phyloP scores from a whole-genome alignment of 2,329 filamentous ascomycete genomes.

The Aaosphaeria pasadenensis region DNA sequence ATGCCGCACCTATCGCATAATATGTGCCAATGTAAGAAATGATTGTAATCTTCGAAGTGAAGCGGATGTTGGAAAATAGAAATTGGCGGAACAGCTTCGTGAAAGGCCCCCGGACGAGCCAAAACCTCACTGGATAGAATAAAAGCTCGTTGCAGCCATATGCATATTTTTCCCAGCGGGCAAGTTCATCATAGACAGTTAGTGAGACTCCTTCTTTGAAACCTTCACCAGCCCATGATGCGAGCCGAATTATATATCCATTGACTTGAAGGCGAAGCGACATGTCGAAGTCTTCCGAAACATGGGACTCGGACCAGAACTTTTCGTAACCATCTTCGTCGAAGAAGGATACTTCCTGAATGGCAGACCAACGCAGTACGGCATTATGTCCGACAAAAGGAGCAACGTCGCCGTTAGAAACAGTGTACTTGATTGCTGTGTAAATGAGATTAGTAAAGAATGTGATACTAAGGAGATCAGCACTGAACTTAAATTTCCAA shows the following conservation, averaged over 20 bases:
- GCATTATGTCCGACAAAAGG: slow-evolving; percentile 76
- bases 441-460: slow-evolving; percentile 77
- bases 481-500: not conserved
- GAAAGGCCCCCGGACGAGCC: slow-evolving; percentile 60
- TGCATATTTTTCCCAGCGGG: slow-evolving; percentile 66
- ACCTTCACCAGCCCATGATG: slow-evolving; percentile 63
- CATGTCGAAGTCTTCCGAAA: slow-evolving; percentile 75
- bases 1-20: slow-evolving; percentile 65
- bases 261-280: slow-evolving; percentile 65
- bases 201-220: slow-evolving; percentile 72
- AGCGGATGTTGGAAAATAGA: slow-evolving; percentile 57
- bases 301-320: slow-evolving; percentile 71
- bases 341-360: slow-evolving; percentile 54
- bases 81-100: slow-evolving; percentile 62
- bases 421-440: slow-evolving; percentile 65
- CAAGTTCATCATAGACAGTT: slow-evolving; percentile 67
- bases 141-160: slow-evolving; percentile 68
- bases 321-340: slow-evolving; percentile 60
- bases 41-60: slow-evolving; percentile 67
- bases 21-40: slow-evolving; percentile 67
- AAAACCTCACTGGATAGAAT: slow-evolving; percentile 64
- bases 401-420: slow-evolving; percentile 66
- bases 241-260: slow-evolving; percentile 66
- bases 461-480: slow-evolving; percentile 51
- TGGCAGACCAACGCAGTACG: slow-evolving; percentile 66